Evolutionary conservation across 441 rosid species (phyloP).

Genomic region (Pelargonium cotyledonis): DNA sequence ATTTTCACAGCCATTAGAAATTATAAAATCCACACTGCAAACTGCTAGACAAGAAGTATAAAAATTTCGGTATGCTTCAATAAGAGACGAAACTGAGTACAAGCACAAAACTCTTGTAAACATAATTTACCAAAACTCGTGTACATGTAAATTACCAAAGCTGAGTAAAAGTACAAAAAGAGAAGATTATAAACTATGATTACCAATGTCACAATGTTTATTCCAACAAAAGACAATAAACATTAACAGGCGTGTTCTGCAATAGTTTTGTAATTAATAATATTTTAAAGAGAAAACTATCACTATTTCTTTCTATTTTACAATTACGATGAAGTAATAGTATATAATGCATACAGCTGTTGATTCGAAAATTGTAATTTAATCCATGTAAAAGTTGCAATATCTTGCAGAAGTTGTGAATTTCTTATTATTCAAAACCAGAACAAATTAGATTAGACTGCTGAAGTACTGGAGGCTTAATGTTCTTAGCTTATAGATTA

Average conservation of each 20-base stretch:
- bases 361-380: neutral
- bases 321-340: neutral
- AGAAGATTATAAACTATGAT: neutral
- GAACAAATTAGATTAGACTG: neutral
- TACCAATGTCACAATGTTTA: neutral
- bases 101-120: too few species aligned
- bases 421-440: neutral
- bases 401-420: neutral
- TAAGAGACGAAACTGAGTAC: too few species aligned
- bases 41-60: neutral
- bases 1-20: slow-evolving; percentile 14
- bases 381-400: neutral
- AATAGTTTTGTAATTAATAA: neutral
- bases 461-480: neutral
- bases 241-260: neutral
- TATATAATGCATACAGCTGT: neutral
- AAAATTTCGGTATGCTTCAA: neutral
- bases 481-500: neutral
- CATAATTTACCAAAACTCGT: too few species aligned
- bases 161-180: too few species aligned
- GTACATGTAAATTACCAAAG: too few species aligned
- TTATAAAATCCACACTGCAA: neutral
- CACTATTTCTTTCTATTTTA: neutral
- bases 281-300: neutral
- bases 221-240: neutral